Evolutionary conservation across 306 rosid genomes (phyloP).

Genomic region (Clitoria ternatea): DNA sequence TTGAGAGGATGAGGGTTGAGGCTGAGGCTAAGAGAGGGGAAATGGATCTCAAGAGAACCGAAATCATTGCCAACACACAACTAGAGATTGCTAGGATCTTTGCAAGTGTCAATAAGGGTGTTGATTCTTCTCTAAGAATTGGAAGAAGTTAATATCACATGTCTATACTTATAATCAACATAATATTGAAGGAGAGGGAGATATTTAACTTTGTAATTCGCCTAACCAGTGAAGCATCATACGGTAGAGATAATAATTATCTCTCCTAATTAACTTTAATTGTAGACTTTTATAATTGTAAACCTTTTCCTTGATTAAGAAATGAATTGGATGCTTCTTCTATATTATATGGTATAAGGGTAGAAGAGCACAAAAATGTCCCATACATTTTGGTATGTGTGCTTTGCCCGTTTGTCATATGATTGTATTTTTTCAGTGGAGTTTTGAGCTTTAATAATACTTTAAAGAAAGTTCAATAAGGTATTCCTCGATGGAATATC

Average conservation of each 20-base stretch:
- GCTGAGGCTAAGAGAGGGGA: constrained; percentile 94
- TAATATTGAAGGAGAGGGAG: constrained; percentile 3
- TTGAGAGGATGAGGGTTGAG: constrained; percentile 87
- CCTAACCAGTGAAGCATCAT: constrained; percentile 23
- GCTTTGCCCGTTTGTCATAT: too few relatives aligned
- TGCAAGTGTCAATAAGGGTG: constrained; percentile 64
- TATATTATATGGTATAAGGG: background rate
- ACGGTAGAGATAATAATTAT: constrained; percentile 23
- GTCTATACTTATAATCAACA: background rate
- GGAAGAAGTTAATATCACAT: constrained; percentile 61
- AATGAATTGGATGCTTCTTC: constrained; percentile 14
- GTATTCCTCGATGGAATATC: too few relatives aligned
- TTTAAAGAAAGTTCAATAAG: too few relatives aligned
- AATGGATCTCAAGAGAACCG: constrained; percentile 85
- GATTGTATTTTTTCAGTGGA: too few relatives aligned
- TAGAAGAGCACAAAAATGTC: too few relatives aligned
- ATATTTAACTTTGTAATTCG: constrained; percentile 12
- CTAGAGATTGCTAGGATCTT: constrained; percentile 92
- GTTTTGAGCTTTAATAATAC: too few relatives aligned
- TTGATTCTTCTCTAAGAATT: constrained; percentile 85
- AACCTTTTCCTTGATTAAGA: constrained; percentile 20
- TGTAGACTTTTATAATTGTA: constrained; percentile 16
- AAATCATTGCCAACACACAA: constrained; percentile 90
- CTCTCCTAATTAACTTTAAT: constrained; percentile 32
- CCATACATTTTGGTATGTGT: background rate